phyloP scores from a whole-genome alignment of 2,329 filamentous ascomycete species.

The Diaporthe citri region DNA sequence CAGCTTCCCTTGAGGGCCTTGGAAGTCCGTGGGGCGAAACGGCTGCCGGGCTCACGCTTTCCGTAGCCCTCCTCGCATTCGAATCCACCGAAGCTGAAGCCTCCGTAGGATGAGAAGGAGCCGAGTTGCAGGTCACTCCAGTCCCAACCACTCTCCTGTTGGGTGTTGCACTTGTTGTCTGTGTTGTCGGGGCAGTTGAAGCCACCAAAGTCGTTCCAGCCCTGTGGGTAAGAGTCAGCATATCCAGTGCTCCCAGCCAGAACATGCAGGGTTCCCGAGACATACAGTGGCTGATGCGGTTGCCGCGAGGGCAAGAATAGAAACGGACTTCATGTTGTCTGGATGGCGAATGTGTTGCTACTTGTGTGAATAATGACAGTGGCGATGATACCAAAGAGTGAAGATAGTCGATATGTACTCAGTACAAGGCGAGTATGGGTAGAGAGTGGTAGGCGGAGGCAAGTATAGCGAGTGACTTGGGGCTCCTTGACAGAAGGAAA shows the following conservation, averaged over 20 bases:
- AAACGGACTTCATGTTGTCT: slow-evolving; percentile 65
- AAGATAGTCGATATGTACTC: slow-evolving; percentile 36
- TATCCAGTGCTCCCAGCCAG: neutral
- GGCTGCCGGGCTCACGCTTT: slow-evolving; percentile 64
- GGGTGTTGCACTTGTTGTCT: slow-evolving; percentile 80
- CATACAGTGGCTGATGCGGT: slow-evolving; percentile 63
- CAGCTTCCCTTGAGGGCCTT: slow-evolving; percentile 74
- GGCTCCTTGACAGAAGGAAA: slow-evolving; percentile 53
- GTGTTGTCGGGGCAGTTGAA: slow-evolving; percentile 79
- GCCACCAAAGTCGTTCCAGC: slow-evolving; percentile 51
- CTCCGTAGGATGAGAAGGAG: slow-evolving; percentile 74
- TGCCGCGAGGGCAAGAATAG: slow-evolving; percentile 65
- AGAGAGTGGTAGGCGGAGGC: slow-evolving; percentile 49
- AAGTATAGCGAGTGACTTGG: slow-evolving; percentile 71
- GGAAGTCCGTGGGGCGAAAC: slow-evolving; percentile 63
- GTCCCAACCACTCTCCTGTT: slow-evolving; percentile 78
- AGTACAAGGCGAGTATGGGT: slow-evolving; percentile 44
- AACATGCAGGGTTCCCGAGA: slow-evolving; percentile 16
- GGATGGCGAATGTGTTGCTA: slow-evolving; percentile 33
- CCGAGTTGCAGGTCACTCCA: slow-evolving; percentile 75
- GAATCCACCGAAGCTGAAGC: slow-evolving; percentile 81
- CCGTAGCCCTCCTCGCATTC: slow-evolving; percentile 70
- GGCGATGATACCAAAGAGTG: slow-evolving; percentile 29
- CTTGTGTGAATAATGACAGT: slow-evolving; percentile 21
- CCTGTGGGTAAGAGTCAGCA: slow-evolving; percentile 42